phyloP scores from a whole-genome alignment of 805 yeast genomes.

The Cyberlindnera mycetangii region DNA sequence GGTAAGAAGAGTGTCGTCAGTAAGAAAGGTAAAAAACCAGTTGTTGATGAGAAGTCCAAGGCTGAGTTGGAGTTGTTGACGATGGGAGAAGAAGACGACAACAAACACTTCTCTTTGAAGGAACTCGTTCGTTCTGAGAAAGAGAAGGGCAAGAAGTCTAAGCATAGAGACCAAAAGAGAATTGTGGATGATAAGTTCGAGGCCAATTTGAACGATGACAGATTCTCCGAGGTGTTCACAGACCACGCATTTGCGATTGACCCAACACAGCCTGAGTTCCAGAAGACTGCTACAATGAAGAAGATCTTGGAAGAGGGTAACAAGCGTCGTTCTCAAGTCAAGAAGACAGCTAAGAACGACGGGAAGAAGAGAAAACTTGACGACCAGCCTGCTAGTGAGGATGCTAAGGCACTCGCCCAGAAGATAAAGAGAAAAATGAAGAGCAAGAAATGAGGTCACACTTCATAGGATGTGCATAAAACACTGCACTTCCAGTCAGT shows the following conservation, averaged over 20 bases:
- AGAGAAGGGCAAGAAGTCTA: conserved; percentile 48
- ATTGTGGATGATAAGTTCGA: conserved; percentile 55
- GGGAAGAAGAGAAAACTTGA: conserved; percentile 15
- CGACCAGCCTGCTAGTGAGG: conserved; percentile 9
- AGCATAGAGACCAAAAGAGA: conserved; percentile 43
- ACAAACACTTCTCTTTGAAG: conserved; percentile 71
- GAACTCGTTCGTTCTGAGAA: conserved; percentile 75
- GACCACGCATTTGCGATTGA: conserved; percentile 92
- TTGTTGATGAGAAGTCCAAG: conserved; percentile 40
- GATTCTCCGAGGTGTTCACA: conserved; percentile 82
- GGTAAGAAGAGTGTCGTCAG: conserved; percentile 32
- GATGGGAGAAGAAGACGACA: conserved; percentile 41
- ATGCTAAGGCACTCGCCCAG: conserved; percentile 17
- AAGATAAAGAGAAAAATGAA: conserved; percentile 20
- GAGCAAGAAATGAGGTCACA: conserved; percentile 3
- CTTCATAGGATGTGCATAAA: background rate
- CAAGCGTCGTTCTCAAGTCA: conserved; percentile 39
- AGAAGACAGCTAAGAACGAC: background rate
- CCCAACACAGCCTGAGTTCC: conserved; percentile 87
- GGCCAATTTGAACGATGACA: conserved; percentile 75
- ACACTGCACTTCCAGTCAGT: background rate
- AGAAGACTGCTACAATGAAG: conserved; percentile 84
- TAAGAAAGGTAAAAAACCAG: conserved; percentile 30
- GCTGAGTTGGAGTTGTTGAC: conserved; percentile 75
- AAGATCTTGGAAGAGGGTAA: conserved; percentile 74